Percentiles rank a stretch among this genome's conserved stretches.
These are phyloP conservation scores for Hygrocybe coccinea DNA, from an alignment of 768 basidiomycete genomes.

Conservation along the genomic window DNA sequence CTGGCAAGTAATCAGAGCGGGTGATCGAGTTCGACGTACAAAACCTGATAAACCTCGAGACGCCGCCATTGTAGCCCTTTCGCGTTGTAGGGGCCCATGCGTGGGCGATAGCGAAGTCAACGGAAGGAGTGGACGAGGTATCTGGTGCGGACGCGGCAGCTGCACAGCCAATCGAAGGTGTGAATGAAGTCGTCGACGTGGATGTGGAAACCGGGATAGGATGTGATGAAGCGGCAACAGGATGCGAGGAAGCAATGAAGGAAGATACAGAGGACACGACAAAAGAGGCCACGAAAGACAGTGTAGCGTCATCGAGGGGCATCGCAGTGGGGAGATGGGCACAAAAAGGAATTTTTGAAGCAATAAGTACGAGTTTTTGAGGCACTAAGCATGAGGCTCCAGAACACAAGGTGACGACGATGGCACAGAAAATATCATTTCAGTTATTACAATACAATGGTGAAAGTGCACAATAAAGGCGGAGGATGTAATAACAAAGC, in stretches of 20 bases:
- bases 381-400: no score
- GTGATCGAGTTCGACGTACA: not conserved
- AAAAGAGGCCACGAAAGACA: not conserved
- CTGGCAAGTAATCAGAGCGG: constrained; percentile 13
- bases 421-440: not conserved
- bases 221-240: no score
- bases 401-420: no score
- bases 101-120: not conserved
- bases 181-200: no score
- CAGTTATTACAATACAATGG: not conserved
- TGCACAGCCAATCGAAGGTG: no score
- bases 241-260: not conserved
- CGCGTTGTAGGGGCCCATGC: constrained; percentile 1
- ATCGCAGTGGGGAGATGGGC: no score
- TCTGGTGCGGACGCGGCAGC: no score
- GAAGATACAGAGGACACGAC: not conserved
- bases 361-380: no score
- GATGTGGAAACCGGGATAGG: no score
- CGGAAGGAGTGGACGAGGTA: not conserved
- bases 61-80: not conserved
- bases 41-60: not conserved
- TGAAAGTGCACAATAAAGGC: not conserved
- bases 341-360: no score
- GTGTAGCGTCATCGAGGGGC: no score
- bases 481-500: not conserved